Evolutionary conservation across 495 filamentous ascomycete genomes (phyloP), one percentile per base, ranked within the genome.

Genomic region (Emericellopsis terricola): DNA sequence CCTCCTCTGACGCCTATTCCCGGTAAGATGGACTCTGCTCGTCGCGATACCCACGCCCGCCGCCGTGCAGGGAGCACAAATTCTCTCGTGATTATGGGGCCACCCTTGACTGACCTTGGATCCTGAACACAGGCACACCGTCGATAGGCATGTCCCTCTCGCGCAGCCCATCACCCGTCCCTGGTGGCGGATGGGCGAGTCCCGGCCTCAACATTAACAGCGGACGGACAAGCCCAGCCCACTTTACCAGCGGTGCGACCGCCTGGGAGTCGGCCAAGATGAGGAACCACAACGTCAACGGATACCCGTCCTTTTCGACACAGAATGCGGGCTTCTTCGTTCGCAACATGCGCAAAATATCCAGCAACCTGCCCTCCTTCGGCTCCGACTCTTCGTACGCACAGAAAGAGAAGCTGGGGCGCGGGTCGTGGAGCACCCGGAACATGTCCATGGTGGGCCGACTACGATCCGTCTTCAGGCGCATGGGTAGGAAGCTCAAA

Each of bases 201-300:
- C 84, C 84, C 14, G 82, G 81, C 19, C 62, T 91, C 33, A 75
- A 69, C 31, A 69, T 73, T 38, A 59, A 53, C 31, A 84, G 76
- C 51, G 78, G 76, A 39, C 63, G 67, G 46, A 69, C 76, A 16
- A 81, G 72, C 45, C 79, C 81, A 19, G 56, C 64, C 36, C 57
- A 49, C 33, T 56, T 59, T 8, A 71, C 62, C 43, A 66, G 69
- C 8, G 61, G 61, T 27, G 53, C 59, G 28, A 71, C 84, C 29
- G 80, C 78, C 15, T 94, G 85, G 85, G 77, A 82, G 19, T 82
- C 80, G 48, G 78, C 80, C 18, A 79, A 77, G 43, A 76, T 74
- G 42, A 79, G 83, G 29, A 72, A 74, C 36, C 50, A 44, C 19
- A 71, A 79, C 31, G 74, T 59, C 40, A 40, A 73, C 37, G 69